Evolutionary conservation across 345 rosid genomes (phyloP).

Genomic region (Eucalyptus curtisii): DNA sequence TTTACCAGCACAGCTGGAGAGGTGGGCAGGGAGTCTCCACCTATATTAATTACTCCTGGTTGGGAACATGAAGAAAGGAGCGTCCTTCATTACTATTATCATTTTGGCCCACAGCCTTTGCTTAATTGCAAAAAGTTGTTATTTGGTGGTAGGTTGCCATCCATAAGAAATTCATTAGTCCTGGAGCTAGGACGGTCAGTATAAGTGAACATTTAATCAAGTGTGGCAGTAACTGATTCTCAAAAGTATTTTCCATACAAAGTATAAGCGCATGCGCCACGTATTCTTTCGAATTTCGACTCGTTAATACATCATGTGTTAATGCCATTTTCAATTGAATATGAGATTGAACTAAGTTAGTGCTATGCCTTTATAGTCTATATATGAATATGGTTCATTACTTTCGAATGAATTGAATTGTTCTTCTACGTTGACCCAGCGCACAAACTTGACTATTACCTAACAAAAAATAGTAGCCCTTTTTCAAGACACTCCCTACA

Average conservation of each 20-base stretch:
- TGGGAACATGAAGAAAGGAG: background rate
- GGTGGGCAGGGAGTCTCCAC: background rate
- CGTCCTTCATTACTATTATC: background rate
- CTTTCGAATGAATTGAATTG: background rate
- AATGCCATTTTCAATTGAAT: background rate
- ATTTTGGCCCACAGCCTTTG: background rate
- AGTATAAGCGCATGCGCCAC: background rate
- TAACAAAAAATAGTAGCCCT: background rate
- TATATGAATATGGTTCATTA: background rate
- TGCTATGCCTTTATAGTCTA: background rate
- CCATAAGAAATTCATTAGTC: background rate
- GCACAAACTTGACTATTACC: background rate
- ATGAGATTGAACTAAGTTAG: background rate
- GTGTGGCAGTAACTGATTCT: background rate
- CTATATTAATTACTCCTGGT: background rate
- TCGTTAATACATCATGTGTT: background rate
- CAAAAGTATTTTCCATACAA: background rate
- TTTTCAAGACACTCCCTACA: background rate
- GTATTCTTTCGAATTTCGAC: background rate
- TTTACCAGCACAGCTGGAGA: background rate
- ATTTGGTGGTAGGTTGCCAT: background rate
- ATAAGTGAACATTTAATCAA: background rate
- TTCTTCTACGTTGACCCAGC: background rate
- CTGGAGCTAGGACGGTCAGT: background rate
- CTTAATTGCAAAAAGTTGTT: background rate